Base-by-base conservation (phyloP, 2,329 filamentous ascomycete genomes). In the Xylariaceae sp. region DNA sequence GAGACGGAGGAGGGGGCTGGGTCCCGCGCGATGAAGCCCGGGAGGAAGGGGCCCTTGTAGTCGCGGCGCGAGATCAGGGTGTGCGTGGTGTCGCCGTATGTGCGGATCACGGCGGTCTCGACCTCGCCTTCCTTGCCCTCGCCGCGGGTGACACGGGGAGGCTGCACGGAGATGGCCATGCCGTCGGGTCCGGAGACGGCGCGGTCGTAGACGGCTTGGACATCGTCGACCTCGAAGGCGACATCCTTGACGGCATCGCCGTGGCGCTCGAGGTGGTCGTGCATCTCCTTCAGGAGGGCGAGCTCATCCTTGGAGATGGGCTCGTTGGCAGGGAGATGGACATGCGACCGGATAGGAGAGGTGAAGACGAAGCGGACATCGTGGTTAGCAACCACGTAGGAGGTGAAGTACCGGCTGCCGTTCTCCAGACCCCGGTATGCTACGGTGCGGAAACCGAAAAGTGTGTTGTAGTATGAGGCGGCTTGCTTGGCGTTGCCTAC, bases 401-500 rank as follows among this genome's bases (percentile, higher is more conserved):
- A 94, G 51, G 91, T 89, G 64, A 92, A 82, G 66, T 84, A 86
- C 59, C 91, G 85, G 64, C 85, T 90, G 63, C 91, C 91, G 0
- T 92, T 97, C 75, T 97, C 92, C 4, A 97, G 85, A 4, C 92
- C 93, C 47, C 83, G 83, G 75, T 96, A 96, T 63, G 93, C 93
- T 59, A 96, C 76, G 17, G 84, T 84, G 69, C 84, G 80, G 78
- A 97, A 96, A 58, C 91, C 92, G 79, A 97, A 92, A 66, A 92
- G 88, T 9, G 85, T 87, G 66, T 88, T 87, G 77, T 96, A 97
- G 78, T 90, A 97, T 11, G 88, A 83, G 45, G 92, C 92, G 2
- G 92, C 90, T 79, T 97, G 92, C 77, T 97, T 97, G 68, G 93
- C 92, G 73, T 97, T 97, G 72, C 92, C 92, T 35, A 97, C 93